Evolutionary conservation across 129 eudicot genomes (phyloP), one percentile per base, ranked within the genome.

Genomic region (Smallanthus sonchifolius): DNA sequence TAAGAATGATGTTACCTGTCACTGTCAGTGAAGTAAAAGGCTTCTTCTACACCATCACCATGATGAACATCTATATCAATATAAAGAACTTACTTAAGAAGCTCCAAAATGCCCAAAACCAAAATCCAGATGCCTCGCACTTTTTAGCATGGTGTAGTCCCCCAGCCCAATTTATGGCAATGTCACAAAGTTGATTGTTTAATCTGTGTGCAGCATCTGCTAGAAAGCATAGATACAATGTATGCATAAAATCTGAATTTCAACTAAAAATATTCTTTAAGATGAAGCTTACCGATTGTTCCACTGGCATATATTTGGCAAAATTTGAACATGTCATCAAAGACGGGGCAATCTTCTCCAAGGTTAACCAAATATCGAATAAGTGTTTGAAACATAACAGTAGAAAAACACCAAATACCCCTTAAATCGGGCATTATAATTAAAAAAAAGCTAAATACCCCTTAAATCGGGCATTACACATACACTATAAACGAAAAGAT

Each of bases 31-130:
- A 88, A 88, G 83, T 87, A 94, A 75, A 94, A 94, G 70, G 98
- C 98, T 84, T 94, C 98, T 88, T 94, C 98, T 4, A 94, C 98
- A 74, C 98, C 98, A 82, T 94, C 98, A 75, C 97, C 98, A 64
- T 94, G 98, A 84, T 94, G 98, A 57, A 94, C 98, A 78, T 94
- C 98, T 75, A 90, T 94, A 80, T 94, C 98, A 75, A 94, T 94
- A 77, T 94, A 94, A 30, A 94, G 86, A 65, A 94, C 98, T 19
- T 94, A 85, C 87, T 94, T 94, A 49, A 94, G 79, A 78, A 94
- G 98, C 88, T 94, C 98, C 89, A 94, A 79, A 77, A 90, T 90
- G 3, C 98, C 98, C 80, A 94, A 81, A 60, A 94, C 98, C 98
- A 94, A 76, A 94, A 94, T 72, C 98, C 98, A 75, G 98, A 94